Percentiles rank a stretch among this genome's conserved stretches.
phyloP scores from a whole-genome alignment of 1,139 yeast species.

The Debaryomyces udenii region DNA sequence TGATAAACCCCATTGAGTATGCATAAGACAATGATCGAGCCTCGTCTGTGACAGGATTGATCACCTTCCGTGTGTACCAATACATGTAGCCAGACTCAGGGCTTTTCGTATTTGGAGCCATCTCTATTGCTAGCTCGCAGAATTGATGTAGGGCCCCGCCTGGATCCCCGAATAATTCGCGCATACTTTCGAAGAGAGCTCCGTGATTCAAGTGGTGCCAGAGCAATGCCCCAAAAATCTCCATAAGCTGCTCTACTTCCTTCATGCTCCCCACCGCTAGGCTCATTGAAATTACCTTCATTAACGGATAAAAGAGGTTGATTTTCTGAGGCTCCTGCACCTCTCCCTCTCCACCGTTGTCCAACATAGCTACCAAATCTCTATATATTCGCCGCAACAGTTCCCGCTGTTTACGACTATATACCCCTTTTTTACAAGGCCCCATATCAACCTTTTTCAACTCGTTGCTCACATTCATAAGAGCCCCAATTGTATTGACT shows the following conservation, averaged over 20 bases:
- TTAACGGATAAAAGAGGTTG: conserved; percentile 11
- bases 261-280: conserved; percentile 3
- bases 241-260: conserved; percentile 7
- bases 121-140: conserved; percentile 2
- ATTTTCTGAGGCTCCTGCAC: conserved; percentile 1
- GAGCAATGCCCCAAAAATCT: conserved; percentile 10
- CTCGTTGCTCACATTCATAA: conserved; percentile 7
- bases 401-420: not conserved
- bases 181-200: conserved; percentile 3
- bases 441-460: not conserved
- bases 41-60: not conserved
- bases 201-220: conserved; percentile 14
- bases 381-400: conserved; percentile 2
- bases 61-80: conserved; percentile 8
- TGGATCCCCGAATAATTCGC: not conserved
- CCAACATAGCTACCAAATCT: conserved; percentile 9
- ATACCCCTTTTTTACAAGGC: not conserved
- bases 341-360: not conserved
- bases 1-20: conserved; percentile 5
- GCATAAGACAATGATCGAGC: not conserved
- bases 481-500: not conserved
- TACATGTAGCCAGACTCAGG: not conserved
- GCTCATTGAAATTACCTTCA: conserved; percentile 8
- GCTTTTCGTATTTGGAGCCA: not conserved
- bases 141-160: conserved; percentile 1